phyloP scores from a whole-genome alignment of 1,284 basidiomycete genomes.

The Rhizoctonia solani region DNA sequence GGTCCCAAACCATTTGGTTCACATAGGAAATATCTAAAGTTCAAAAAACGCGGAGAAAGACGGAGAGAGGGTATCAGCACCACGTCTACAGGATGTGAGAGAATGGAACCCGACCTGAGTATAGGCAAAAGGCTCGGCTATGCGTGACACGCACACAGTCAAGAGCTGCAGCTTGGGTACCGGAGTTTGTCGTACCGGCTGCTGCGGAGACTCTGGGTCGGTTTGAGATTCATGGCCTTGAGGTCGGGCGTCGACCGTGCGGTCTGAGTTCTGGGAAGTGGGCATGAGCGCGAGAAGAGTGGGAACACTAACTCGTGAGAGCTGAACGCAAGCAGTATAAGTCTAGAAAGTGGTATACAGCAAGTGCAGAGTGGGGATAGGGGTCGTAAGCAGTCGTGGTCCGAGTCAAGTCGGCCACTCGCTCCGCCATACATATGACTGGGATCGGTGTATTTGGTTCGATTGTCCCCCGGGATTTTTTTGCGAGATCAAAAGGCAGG shows the following conservation, averaged over 20 bases:
- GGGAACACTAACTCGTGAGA: background rate
- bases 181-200: background rate
- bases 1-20: conserved; percentile 32
- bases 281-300: background rate
- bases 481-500: background rate
- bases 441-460: background rate
- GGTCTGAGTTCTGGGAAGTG: background rate
- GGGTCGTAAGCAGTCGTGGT: background rate
- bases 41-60: background rate
- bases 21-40: conserved; percentile 21
- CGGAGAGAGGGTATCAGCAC: background rate
- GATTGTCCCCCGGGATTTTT: background rate
- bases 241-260: background rate
- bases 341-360: background rate
- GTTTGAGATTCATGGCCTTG: background rate
- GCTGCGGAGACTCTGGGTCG: conserved; percentile 5
- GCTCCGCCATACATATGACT: background rate
- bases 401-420: background rate
- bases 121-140: conserved; percentile 20
- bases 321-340: too few relatives aligned
- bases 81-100: background rate
- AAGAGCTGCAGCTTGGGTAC: conserved; percentile 16
- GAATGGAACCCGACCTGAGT: background rate
- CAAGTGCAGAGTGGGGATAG: background rate
- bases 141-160: conserved; percentile 15